Conservation (phyloP, 495 filamentous ascomycete genomes). For the Oleoguttula mirabilis region DNA sequence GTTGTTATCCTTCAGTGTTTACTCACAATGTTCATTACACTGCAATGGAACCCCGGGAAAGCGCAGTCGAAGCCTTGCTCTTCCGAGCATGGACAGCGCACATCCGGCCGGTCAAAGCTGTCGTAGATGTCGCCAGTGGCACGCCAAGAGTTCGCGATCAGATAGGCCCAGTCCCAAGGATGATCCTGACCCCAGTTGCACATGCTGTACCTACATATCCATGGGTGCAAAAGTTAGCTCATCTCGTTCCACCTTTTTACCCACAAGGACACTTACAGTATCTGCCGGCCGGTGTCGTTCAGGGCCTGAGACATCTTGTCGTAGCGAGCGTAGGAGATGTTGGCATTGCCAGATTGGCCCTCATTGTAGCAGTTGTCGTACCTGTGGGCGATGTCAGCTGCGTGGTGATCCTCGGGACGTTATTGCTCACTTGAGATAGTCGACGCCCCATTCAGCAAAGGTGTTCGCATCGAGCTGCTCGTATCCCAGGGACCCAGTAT, state of each 20-base stretch:
- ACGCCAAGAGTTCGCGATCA: constrained; percentile 46
- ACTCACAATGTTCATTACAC: constrained; percentile 33
- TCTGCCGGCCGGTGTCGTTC: constrained; percentile 39
- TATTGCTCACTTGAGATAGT: constrained; percentile 52
- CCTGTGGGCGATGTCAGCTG: too few relatives aligned
- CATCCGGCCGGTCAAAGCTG: constrained; percentile 28
- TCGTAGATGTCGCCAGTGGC: constrained; percentile 42
- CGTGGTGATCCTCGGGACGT: too few relatives aligned
- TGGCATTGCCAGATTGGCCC: constrained; percentile 37
- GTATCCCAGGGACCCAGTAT: constrained; percentile 48
- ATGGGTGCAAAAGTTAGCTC: too few relatives aligned
- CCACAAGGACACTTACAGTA: too few relatives aligned
- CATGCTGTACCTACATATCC: too few relatives aligned
- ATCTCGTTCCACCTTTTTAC: too few relatives aligned
- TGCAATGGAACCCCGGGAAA: constrained; percentile 44
- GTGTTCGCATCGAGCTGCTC: constrained; percentile 49
- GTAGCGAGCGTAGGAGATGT: constrained; percentile 42
- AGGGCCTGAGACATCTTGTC: constrained; percentile 50
- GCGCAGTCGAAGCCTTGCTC: constrained; percentile 34
- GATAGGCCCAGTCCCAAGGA: constrained; percentile 40
- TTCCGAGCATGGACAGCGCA: constrained; percentile 27
- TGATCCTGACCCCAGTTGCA: constrained; percentile 51
- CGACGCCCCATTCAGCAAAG: constrained; percentile 48
- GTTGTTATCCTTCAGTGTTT: too few relatives aligned
- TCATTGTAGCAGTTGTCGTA: constrained; percentile 61